These are phyloP conservation scores for Rostrohypoxylon terebratum DNA, from an alignment of 495 filamentous ascomycete species.

Conservation along the genomic window DNA sequence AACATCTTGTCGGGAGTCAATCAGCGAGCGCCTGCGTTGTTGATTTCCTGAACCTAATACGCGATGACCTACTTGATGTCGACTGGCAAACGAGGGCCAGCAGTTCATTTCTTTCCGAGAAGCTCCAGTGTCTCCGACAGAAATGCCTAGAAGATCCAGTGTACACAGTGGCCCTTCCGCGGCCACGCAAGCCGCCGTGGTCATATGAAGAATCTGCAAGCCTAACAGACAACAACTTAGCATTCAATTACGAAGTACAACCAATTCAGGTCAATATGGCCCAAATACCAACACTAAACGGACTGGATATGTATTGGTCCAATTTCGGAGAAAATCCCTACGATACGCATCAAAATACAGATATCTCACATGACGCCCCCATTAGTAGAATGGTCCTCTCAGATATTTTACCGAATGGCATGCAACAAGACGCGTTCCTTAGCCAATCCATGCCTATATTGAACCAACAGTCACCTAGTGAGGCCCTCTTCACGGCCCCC, in stretches of 20 bases:
- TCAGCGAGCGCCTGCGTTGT: slow-evolving; percentile 1
- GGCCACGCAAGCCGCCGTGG: slow-evolving; percentile 33
- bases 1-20: not conserved
- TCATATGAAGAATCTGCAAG: slow-evolving; percentile 8
- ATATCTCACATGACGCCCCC: not conserved
- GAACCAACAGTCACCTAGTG: not conserved
- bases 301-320: not conserved
- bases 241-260: not conserved
- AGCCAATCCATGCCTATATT: not conserved
- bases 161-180: slow-evolving; percentile 23
- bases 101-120: slow-evolving; percentile 21
- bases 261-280: slow-evolving; percentile 18
- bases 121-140: slow-evolving; percentile 20
- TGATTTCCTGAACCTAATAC: slow-evolving; percentile 11
- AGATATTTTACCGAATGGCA: not conserved
- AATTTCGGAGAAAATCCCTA: not conserved
- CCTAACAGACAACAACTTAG: not conserved
- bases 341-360: not conserved
- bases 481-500: not conserved
- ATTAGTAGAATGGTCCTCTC: not conserved
- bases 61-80: slow-evolving; percentile 15
- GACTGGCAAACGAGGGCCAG: slow-evolving; percentile 20
- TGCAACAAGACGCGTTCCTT: not conserved
- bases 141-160: slow-evolving; percentile 20
- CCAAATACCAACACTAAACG: slow-evolving; percentile 8